phyloP scores from a whole-genome alignment of 805 yeast genomes.

The Candida nanaspora region DNA sequence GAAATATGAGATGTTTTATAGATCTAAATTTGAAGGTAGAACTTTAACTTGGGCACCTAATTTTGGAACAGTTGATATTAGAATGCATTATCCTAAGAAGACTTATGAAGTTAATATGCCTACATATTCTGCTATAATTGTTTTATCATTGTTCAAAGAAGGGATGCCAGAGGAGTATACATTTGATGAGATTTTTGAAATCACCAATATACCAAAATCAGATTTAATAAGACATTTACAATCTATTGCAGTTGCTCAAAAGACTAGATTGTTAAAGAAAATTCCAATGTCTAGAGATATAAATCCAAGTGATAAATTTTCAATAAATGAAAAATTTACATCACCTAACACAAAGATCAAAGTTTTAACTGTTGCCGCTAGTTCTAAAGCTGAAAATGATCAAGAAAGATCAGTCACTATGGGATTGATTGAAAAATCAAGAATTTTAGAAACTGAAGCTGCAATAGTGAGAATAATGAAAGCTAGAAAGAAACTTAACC shows the following conservation, averaged over 20 bases:
- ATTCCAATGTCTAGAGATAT: slow-evolving; percentile 71
- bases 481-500: slow-evolving; percentile 52
- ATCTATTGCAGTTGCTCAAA: slow-evolving; percentile 79
- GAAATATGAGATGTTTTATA: slow-evolving; percentile 46
- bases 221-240: slow-evolving; percentile 75
- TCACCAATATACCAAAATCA: slow-evolving; percentile 63
- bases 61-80: slow-evolving; percentile 75
- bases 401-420: slow-evolving; percentile 47
- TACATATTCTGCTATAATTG: slow-evolving; percentile 69
- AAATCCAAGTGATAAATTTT: slow-evolving; percentile 53
- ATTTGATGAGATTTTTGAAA: slow-evolving; percentile 50
- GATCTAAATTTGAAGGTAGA: slow-evolving; percentile 48
- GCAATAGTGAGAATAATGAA: slow-evolving; percentile 88
- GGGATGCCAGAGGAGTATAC: slow-evolving; percentile 35
- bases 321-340: slow-evolving; percentile 60
- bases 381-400: slow-evolving; percentile 42
- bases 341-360: slow-evolving; percentile 65
- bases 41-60: slow-evolving; percentile 72
- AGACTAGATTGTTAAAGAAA: slow-evolving; percentile 67
- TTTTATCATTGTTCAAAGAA: slow-evolving; percentile 56
- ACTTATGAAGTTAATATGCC: slow-evolving; percentile 79
- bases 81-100: slow-evolving; percentile 58
- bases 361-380: slow-evolving; percentile 58
- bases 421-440: slow-evolving; percentile 50
- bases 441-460: slow-evolving; percentile 70